A percentile compares a stretch with the other conserved stretches of the same genome.
phyloP scores from a whole-genome alignment of 1,139 yeast genomes.

The Debaryomyces psychrophilus region DNA sequence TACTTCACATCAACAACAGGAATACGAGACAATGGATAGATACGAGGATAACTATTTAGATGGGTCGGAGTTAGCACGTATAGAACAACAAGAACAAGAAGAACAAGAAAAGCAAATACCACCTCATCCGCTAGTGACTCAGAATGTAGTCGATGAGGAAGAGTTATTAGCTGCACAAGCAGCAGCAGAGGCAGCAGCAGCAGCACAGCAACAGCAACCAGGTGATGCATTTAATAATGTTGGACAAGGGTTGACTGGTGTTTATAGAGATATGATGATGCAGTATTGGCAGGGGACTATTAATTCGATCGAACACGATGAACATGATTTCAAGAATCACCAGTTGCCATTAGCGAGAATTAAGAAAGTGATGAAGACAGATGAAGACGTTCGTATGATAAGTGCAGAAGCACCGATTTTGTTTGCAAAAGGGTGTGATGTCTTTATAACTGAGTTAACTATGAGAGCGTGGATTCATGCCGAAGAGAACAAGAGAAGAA shows the following conservation, averaged over 20 bases:
- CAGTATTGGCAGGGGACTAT: constrained; percentile 97
- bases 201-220: constrained; percentile 48
- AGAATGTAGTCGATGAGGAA: constrained; percentile 36
- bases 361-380: constrained; percentile 96
- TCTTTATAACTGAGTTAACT: constrained; percentile 92
- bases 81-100: constrained; percentile 13
- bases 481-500: constrained; percentile 91
- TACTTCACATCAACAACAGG: not conserved
- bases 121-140: constrained; percentile 19
- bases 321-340: constrained; percentile 90
- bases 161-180: constrained; percentile 49
- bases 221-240: constrained; percentile 87
- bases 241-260: constrained; percentile 87
- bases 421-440: constrained; percentile 97
- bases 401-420: constrained; percentile 97
- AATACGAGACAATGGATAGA: constrained; percentile 15
- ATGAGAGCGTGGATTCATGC: constrained; percentile 99
- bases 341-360: constrained; percentile 93
- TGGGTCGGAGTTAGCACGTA: constrained; percentile 14
- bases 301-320: constrained; percentile 85
- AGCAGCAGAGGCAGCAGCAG: constrained; percentile 54
- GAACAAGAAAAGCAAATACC: constrained; percentile 9
- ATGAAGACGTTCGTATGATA: constrained; percentile 95
- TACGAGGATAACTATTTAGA: constrained; percentile 17
- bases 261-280: constrained; percentile 85